phyloP scores from a whole-genome alignment of 805 yeast species.

The Candida insectalens region DNA sequence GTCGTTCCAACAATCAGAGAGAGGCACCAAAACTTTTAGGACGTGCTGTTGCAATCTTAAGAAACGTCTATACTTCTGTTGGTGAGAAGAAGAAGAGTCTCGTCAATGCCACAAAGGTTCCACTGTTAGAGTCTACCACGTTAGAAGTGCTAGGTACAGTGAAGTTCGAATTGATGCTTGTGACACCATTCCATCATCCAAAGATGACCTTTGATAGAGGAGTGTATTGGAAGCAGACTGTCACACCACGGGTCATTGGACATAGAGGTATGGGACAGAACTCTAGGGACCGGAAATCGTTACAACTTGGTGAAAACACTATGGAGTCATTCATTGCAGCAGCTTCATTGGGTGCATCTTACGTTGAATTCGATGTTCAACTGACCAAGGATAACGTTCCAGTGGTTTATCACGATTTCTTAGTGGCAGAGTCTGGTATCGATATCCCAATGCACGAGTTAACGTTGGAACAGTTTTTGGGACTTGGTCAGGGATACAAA shows the following conservation, averaged over 20 bases:
- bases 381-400: slow-evolving; percentile 86
- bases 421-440: slow-evolving; percentile 91
- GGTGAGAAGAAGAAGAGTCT: slow-evolving; percentile 62
- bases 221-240: slow-evolving; percentile 86
- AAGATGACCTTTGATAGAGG: slow-evolving; percentile 61
- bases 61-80: slow-evolving; percentile 52
- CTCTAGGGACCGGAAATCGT: slow-evolving; percentile 54
- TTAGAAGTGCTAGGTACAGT: slow-evolving; percentile 71
- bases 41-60: slow-evolving; percentile 70
- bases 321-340: slow-evolving; percentile 94
- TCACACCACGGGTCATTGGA: slow-evolving; percentile 86
- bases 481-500: slow-evolving; percentile 25
- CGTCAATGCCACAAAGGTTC: slow-evolving; percentile 55
- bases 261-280: slow-evolving; percentile 95
- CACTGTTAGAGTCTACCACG: slow-evolving; percentile 64
- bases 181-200: slow-evolving; percentile 65
- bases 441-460: slow-evolving; percentile 94
- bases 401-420: slow-evolving; percentile 88
- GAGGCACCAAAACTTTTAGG: slow-evolving; percentile 45
- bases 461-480: slow-evolving; percentile 80
- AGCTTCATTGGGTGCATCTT: slow-evolving; percentile 90
- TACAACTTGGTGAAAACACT: slow-evolving; percentile 93
- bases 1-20: too few relatives aligned
- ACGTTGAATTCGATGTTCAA: slow-evolving; percentile 95
- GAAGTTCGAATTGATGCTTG: slow-evolving; percentile 63